These are phyloP conservation scores for Barnettozyma siamensis DNA, from an alignment of 805 yeast species.

Conservation along the genomic window DNA sequence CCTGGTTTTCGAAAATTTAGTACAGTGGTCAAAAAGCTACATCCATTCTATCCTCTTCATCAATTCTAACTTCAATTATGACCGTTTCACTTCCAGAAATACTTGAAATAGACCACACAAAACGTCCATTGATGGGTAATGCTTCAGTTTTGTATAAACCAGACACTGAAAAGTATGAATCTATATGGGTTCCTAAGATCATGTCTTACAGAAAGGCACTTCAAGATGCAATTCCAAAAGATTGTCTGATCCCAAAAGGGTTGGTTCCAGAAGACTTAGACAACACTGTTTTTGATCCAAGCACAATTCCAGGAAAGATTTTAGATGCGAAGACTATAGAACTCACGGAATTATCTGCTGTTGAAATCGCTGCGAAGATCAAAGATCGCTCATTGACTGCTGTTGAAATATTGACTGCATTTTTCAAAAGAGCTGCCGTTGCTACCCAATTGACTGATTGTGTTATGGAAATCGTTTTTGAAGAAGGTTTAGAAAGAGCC, in stretches of 20 bases:
- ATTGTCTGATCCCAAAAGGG: slow-evolving; percentile 17
- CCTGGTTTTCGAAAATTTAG: not conserved
- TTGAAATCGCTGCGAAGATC: slow-evolving; percentile 17
- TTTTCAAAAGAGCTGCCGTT: slow-evolving; percentile 45
- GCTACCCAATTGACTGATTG: slow-evolving; percentile 60
- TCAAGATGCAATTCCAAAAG: slow-evolving; percentile 19
- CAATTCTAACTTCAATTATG: not conserved
- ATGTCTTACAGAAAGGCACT: slow-evolving; percentile 19
- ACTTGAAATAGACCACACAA: slow-evolving; percentile 14
- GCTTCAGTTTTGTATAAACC: slow-evolving; percentile 10
- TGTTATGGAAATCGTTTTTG: slow-evolving; percentile 55
- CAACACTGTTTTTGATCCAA: slow-evolving; percentile 19
- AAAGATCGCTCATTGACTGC: slow-evolving; percentile 17
- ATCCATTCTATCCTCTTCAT: not conserved
- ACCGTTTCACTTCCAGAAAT: slow-evolving; percentile 5
- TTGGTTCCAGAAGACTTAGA: slow-evolving; percentile 21
- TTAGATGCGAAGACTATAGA: slow-evolving; percentile 14
- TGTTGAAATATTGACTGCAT: slow-evolving; percentile 17
- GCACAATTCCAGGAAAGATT: slow-evolving; percentile 17
- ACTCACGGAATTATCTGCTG: slow-evolving; percentile 20
- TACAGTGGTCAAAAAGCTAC: too few relatives aligned
- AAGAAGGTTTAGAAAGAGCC: slow-evolving; percentile 56
- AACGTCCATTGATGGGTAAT: slow-evolving; percentile 12
- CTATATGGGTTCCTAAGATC: slow-evolving; percentile 23
- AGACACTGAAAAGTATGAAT: slow-evolving; percentile 15